Evolutionary conservation across 148 eudicot species (phyloP).

Genomic region (Rhododendron molle): DNA sequence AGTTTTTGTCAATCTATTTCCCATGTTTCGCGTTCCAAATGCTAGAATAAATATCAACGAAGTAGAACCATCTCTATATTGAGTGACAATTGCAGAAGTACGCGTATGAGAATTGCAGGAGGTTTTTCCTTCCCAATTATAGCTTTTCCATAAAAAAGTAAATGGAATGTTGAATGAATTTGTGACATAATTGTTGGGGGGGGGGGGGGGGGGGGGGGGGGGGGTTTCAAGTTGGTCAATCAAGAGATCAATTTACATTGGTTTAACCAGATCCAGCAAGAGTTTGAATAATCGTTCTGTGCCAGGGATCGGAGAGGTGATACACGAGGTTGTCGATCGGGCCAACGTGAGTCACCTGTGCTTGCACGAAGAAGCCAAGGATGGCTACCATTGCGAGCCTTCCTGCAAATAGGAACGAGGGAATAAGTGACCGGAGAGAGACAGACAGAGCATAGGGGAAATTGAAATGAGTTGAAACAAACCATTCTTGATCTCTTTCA

Average conservation of each 20-base stretch:
- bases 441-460: neutral
- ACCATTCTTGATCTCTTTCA: constrained; percentile 94
- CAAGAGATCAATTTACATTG: neutral
- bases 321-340: constrained; percentile 71
- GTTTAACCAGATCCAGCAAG: constrained; percentile 35
- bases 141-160: neutral
- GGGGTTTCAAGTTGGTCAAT: neutral
- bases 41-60: neutral
- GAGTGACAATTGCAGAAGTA: neutral
- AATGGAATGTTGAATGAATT: neutral
- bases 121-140: neutral
- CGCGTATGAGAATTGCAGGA: neutral
- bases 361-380: constrained; percentile 85
- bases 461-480: neutral
- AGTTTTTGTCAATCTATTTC: neutral
- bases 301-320: constrained; percentile 91
- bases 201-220: too few species aligned
- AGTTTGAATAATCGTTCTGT: constrained; percentile 67
- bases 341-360: constrained; percentile 68
- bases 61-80: neutral
- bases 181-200: neutral
- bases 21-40: neutral
- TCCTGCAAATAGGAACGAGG: constrained; percentile 23
- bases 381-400: constrained; percentile 89
- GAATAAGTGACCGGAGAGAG: neutral